Percentiles rank a stretch among this genome's conserved stretches.
These are phyloP conservation scores for Cladophialophora carrionii DNA, from an alignment of 2,329 filamentous ascomycete species.

Conservation along the genomic window DNA sequence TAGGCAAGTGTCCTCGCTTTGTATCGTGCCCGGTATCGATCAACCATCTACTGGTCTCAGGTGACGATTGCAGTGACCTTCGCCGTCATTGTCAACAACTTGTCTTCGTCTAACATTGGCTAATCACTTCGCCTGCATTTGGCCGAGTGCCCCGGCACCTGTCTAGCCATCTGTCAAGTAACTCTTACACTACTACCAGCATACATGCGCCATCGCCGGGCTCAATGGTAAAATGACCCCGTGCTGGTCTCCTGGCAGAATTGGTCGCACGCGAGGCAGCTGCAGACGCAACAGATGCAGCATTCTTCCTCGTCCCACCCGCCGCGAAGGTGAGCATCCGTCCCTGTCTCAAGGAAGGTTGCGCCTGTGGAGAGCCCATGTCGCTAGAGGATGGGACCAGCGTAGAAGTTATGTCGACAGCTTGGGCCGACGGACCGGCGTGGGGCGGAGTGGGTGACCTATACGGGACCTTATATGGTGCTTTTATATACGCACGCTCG, in stretches of 20 bases:
- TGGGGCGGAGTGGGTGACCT: background rate
- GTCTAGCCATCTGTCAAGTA: too few species aligned
- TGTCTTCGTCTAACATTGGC: too few species aligned
- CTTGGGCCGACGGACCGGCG: background rate
- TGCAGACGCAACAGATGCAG: background rate
- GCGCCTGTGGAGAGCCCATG: background rate
- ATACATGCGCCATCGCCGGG: background rate
- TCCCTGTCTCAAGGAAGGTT: background rate
- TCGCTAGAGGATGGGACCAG: background rate
- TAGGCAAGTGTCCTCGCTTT: too few species aligned
- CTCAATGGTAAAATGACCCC: background rate
- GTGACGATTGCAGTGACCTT: background rate
- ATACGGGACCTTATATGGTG: background rate
- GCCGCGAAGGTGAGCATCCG: conserved; percentile 5
- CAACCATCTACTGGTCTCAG: too few species aligned
- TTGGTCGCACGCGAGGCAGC: background rate
- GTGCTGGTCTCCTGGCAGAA: background rate
- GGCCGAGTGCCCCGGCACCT: too few species aligned
- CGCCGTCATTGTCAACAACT: too few species aligned
- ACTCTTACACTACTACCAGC: background rate
- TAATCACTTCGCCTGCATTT: too few species aligned
- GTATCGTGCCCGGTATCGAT: background rate
- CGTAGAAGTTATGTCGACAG: background rate
- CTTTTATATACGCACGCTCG: background rate
- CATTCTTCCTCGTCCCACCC: conserved; percentile 40